phyloP scores from a whole-genome alignment of 495 filamentous ascomycete genomes.

The Xylaria bambusicola region DNA sequence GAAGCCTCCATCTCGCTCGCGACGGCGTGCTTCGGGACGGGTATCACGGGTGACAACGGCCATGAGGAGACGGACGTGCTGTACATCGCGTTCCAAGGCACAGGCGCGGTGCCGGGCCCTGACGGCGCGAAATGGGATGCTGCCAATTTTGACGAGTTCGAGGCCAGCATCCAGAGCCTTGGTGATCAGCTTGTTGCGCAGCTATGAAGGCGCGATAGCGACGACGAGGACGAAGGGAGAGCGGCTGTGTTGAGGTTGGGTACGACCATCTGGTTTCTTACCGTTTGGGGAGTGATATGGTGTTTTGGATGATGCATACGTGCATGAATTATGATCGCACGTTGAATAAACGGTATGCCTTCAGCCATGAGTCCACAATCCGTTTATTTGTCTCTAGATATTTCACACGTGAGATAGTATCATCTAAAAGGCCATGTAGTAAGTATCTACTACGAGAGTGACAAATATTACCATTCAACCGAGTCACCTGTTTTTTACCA shows the following conservation, averaged over 20 bases:
- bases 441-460: neutral
- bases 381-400: too few species aligned
- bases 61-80: constrained; percentile 55
- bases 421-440: neutral
- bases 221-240: too few species aligned
- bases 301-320: too few species aligned
- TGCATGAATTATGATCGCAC: too few species aligned
- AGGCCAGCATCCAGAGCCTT: constrained; percentile 48
- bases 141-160: constrained; percentile 45
- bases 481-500: neutral
- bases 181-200: constrained; percentile 45
- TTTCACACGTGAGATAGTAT: neutral
- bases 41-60: constrained; percentile 52
- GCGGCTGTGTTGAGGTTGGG: too few species aligned
- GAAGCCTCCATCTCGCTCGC: constrained; percentile 61
- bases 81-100: constrained; percentile 57
- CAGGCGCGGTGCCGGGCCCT: constrained; percentile 49
- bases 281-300: too few species aligned
- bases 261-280: too few species aligned
- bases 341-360: too few species aligned
- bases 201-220: too few species aligned
- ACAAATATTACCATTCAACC: too few species aligned
- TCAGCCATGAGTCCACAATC: too few species aligned
- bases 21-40: constrained; percentile 55
- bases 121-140: constrained; percentile 54